Conservation (phyloP, 1,139 yeast genomes). For the Kodamaea alishanica region DNA sequence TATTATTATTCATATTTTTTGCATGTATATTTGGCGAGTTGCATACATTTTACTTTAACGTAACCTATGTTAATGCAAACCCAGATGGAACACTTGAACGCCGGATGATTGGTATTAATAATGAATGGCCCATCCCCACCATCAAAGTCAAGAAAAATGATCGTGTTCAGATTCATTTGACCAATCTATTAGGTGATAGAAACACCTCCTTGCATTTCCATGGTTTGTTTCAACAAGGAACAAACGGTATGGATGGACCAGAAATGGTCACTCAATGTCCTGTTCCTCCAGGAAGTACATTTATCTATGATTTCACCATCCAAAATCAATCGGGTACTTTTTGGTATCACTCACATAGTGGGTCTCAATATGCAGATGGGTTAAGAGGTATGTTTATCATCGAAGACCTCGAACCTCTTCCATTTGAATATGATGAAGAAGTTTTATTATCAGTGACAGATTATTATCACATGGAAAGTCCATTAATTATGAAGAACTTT, state of each 20-base stretch:
- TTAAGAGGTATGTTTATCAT: conserved; percentile 68
- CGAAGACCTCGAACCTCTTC: conserved; percentile 55
- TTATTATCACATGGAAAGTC: conserved; percentile 55
- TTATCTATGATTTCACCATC: conserved; percentile 62
- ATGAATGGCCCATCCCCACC: conserved; percentile 71
- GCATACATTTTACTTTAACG: conserved; percentile 51
- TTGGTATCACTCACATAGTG: conserved; percentile 84
- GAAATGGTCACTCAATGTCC: conserved; percentile 78
- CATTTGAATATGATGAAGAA: conserved; percentile 62
- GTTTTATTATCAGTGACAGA: conserved; percentile 54
- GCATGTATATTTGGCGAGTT: conserved; percentile 35
- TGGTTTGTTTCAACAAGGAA: conserved; percentile 63
- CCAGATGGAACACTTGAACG: conserved; percentile 60
- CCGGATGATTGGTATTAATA: conserved; percentile 62
- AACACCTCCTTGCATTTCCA: conserved; percentile 74
- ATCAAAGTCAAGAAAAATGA: conserved; percentile 64
- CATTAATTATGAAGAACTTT: conserved; percentile 44
- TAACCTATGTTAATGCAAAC: conserved; percentile 53
- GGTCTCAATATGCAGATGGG: conserved; percentile 76
- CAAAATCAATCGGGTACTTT: conserved; percentile 66
- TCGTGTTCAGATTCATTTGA: conserved; percentile 53
- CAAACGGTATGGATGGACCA: conserved; percentile 73
- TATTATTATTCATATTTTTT: conserved; percentile 3
- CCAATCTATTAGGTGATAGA: conserved; percentile 51
- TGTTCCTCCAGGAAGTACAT: conserved; percentile 61